Percentiles rank a stretch among this genome's conserved stretches.
phyloP scores from a whole-genome alignment of 2,329 filamentous ascomycete genomes.

The Madurella mycetomatis region DNA sequence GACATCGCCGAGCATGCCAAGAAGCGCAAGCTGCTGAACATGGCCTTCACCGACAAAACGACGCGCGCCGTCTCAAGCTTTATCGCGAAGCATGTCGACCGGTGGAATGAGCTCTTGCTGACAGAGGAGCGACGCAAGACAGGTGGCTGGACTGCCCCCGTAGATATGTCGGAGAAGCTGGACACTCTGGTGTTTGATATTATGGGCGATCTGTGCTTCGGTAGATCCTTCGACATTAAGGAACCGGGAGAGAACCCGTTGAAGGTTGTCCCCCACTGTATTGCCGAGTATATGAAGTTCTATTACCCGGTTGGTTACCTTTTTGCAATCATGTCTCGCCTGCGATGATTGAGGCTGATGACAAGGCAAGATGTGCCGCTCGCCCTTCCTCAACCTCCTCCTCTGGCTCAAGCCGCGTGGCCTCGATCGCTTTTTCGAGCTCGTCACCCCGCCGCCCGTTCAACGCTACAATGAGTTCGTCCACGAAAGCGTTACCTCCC shows the following conservation, averaged over 20 bases:
- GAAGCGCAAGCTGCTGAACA: conserved; percentile 23
- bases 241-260: conserved; percentile 23
- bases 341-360: too few relatives aligned
- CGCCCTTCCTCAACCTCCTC: conserved; percentile 6
- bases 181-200: neutral
- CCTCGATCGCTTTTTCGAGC: conserved; percentile 13
- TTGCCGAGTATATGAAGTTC: conserved; percentile 18
- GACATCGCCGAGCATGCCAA: conserved; percentile 1
- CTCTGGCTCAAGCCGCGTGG: conserved; percentile 20
- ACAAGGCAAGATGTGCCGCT: conserved; percentile 5
- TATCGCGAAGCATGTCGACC: conserved; percentile 22
- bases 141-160: conserved; percentile 18
- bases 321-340: too few relatives aligned
- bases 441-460: conserved; percentile 12
- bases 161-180: neutral
- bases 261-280: conserved; percentile 17
- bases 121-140: neutral
- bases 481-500: conserved; percentile 16
- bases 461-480: conserved; percentile 20
- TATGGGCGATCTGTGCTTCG: conserved; percentile 24
- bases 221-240: conserved; percentile 26
- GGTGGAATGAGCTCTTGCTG: conserved; percentile 23
- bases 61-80: conserved; percentile 19
- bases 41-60: conserved; percentile 24
- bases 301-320: too few relatives aligned